These are phyloP conservation scores for Globisporangium orthogonon DNA, from an alignment of 352 stramenopile species.

Conservation along the genomic window DNA sequence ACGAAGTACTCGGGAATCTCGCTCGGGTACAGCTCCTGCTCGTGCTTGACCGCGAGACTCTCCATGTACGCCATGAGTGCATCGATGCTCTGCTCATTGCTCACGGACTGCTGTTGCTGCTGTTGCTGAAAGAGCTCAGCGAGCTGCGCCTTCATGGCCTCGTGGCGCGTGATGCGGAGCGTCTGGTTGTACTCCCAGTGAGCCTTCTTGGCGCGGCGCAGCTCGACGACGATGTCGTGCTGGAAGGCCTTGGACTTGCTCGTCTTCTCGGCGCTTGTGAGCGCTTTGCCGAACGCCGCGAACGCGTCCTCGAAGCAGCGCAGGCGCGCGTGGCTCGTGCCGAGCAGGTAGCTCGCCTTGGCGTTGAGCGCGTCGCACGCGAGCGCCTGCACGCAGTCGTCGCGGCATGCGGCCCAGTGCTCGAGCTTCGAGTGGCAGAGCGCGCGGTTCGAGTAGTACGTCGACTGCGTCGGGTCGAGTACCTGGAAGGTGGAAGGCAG, in stretches of 20 bases:
- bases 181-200: slow-evolving; percentile 51
- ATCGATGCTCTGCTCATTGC: slow-evolving; percentile 21
- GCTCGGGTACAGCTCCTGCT: slow-evolving; percentile 41
- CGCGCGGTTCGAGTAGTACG: slow-evolving; percentile 79
- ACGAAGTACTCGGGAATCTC: slow-evolving; percentile 73
- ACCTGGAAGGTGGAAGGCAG: slow-evolving; percentile 19
- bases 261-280: slow-evolving; percentile 44
- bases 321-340: slow-evolving; percentile 49
- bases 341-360: slow-evolving; percentile 73
- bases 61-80: slow-evolving; percentile 60
- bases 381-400: slow-evolving; percentile 58
- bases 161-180: slow-evolving; percentile 30
- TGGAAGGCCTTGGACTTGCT: slow-evolving; percentile 49
- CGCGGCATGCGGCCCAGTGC: slow-evolving; percentile 48
- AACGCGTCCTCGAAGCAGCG: slow-evolving; percentile 43
- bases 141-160: slow-evolving; percentile 34
- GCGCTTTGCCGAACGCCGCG: slow-evolving; percentile 40
- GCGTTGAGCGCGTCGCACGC: slow-evolving; percentile 54
- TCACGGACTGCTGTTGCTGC: slow-evolving; percentile 1
- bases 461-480: slow-evolving; percentile 45
- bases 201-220: slow-evolving; percentile 56
- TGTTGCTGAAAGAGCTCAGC: slow-evolving; percentile 27
- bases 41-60: slow-evolving; percentile 34
- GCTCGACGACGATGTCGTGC: slow-evolving; percentile 48
- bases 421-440: slow-evolving; percentile 67